These are phyloP conservation scores for Fusarium anthophilum DNA, from an alignment of 2,329 filamentous ascomycete species.

Conservation along the genomic window DNA sequence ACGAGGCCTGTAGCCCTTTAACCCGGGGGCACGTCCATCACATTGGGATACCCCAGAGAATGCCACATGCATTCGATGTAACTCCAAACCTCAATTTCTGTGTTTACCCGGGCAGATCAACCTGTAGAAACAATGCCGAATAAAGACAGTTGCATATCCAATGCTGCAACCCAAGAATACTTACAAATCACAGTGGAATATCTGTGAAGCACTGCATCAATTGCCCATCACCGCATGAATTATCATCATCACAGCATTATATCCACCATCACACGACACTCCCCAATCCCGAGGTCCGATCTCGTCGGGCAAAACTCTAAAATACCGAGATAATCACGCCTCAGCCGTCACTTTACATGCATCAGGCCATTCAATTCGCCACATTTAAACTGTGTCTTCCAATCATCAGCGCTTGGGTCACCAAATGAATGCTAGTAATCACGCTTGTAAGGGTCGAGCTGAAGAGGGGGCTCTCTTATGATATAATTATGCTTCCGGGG, in stretches of 20 bases:
- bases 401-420: background rate
- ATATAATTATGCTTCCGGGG: background rate
- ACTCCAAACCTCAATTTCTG: background rate
- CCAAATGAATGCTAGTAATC: background rate
- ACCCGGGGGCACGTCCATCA: background rate
- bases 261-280: conserved; percentile 3
- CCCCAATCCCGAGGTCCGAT: conserved; percentile 4
- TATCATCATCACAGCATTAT: background rate
- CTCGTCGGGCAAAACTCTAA: conserved; percentile 14
- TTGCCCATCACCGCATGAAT: background rate
- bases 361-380: conserved; percentile 21
- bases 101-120: background rate
- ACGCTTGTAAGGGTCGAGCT: conserved; percentile 3
- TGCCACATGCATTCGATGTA: conserved; percentile 3
- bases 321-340: conserved; percentile 13
- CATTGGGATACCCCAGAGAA: conserved; percentile 12
- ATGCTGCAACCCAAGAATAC: background rate
- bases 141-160: background rate
- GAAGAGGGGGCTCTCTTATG: conserved; percentile 3
- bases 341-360: background rate
- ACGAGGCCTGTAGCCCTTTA: background rate
- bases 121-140: background rate
- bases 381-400: background rate
- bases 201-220: background rate
- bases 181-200: background rate